Evolutionary conservation across 1,284 basidiomycete genomes (phyloP).

Genomic region (Ceratobasidium sp.): DNA sequence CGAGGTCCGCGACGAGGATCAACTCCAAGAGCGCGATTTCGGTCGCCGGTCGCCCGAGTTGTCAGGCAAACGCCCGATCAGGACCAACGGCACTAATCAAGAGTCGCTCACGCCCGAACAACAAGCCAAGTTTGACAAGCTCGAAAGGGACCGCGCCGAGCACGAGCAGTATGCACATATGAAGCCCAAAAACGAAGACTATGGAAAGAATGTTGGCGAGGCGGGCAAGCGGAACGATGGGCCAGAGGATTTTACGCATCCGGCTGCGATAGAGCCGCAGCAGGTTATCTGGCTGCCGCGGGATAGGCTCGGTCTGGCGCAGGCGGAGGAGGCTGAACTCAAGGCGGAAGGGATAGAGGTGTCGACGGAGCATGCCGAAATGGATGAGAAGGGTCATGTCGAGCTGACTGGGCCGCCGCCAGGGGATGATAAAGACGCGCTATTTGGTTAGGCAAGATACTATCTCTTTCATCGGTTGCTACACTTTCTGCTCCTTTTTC

Average conservation of each 20-base stretch:
- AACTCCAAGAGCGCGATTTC: conserved; percentile 31
- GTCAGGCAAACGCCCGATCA: conserved; percentile 26
- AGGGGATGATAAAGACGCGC: conserved; percentile 41
- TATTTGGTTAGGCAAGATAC: conserved; percentile 5
- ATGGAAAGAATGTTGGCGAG: conserved; percentile 29
- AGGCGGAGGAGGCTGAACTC: conserved; percentile 74
- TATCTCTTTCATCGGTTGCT: too few relatives aligned
- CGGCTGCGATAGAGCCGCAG: conserved; percentile 81
- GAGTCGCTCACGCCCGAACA: conserved; percentile 38
- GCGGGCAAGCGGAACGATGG: conserved; percentile 52
- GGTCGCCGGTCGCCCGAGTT: conserved; percentile 29
- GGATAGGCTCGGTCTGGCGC: conserved; percentile 76
- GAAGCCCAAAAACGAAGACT: neutral
- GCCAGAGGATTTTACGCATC: conserved; percentile 78
- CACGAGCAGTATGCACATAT: conserved; percentile 38
- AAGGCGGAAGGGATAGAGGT: conserved; percentile 70
- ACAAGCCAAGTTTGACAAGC: conserved; percentile 35
- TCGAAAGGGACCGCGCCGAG: conserved; percentile 39
- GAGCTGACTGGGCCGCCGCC: conserved; percentile 63
- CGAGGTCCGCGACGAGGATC: conserved; percentile 53
- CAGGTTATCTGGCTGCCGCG: conserved; percentile 84
- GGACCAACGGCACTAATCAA: conserved; percentile 2
- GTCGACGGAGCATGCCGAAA: conserved; percentile 69
- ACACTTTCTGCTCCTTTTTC: too few relatives aligned
- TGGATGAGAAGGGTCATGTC: conserved; percentile 80